Conservation (phyloP, 768 basidiomycete genomes). For the Mycena galericulata region DNA sequence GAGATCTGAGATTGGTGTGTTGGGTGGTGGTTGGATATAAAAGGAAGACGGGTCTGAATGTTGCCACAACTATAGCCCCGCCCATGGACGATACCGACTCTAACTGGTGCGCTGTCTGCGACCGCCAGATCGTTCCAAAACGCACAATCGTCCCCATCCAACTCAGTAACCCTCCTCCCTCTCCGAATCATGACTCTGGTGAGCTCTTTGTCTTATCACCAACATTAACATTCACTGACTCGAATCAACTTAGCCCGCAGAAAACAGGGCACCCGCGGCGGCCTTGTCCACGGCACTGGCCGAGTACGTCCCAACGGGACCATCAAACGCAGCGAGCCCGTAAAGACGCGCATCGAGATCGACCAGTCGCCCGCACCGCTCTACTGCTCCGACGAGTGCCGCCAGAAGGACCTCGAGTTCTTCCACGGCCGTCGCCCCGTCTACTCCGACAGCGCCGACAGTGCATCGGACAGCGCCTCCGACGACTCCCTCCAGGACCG, state of each 20-base stretch:
- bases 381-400: constrained; percentile 87
- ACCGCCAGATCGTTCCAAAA: constrained; percentile 84
- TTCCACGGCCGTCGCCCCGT: constrained; percentile 51
- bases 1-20: constrained; percentile 3
- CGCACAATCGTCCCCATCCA: constrained; percentile 65
- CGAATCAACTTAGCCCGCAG: constrained; percentile 37
- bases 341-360: constrained; percentile 75
- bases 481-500: constrained; percentile 49
- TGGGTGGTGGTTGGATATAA: constrained; percentile 1
- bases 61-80: not conserved
- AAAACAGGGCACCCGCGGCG: constrained; percentile 53
- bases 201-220: constrained; percentile 46
- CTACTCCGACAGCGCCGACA: constrained; percentile 60
- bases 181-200: constrained; percentile 15
- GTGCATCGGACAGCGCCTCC: constrained; percentile 54
- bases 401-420: constrained; percentile 66
- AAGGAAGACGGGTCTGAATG: not conserved
- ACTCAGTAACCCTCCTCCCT: constrained; percentile 38
- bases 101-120: constrained; percentile 85
- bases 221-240: constrained; percentile 3
- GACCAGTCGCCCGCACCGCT: constrained; percentile 85
- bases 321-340: constrained; percentile 53
- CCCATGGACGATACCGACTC: constrained; percentile 39
- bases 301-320: constrained; percentile 71
- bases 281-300: constrained; percentile 76